Conservation (phyloP, 495 filamentous ascomycete genomes). For the Halenospora varia region DNA sequence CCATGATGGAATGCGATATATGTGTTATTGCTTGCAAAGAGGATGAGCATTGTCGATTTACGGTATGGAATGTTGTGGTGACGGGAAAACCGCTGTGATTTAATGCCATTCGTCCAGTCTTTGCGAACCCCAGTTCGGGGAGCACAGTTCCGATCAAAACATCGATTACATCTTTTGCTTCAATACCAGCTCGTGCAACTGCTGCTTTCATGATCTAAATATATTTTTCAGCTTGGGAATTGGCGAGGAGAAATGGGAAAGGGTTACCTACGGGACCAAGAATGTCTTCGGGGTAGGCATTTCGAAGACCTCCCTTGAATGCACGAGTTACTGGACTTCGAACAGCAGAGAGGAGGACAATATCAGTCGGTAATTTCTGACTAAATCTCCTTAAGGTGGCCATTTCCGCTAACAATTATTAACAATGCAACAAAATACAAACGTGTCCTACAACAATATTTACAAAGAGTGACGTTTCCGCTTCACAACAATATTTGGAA, state of each 20-base stretch:
- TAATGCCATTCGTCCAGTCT: slow-evolving; percentile 71
- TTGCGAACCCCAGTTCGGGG: slow-evolving; percentile 65
- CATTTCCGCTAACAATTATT: not conserved
- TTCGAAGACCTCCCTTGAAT: slow-evolving; percentile 75
- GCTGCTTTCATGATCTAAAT: slow-evolving; percentile 51
- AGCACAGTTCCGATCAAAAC: slow-evolving; percentile 67
- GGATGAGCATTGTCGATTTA: slow-evolving; percentile 67
- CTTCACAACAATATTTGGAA: no score
- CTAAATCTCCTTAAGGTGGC: slow-evolving; percentile 58
- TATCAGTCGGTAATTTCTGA: slow-evolving; percentile 71
- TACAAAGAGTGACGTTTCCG: no score
- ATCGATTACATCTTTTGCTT: slow-evolving; percentile 59
- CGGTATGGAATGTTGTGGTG: slow-evolving; percentile 61
- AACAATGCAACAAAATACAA: not conserved
- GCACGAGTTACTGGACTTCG: slow-evolving; percentile 79
- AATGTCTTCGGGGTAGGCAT: slow-evolving; percentile 85
- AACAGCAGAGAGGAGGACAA: slow-evolving; percentile 80
- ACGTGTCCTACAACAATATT: no score
- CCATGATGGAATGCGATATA: slow-evolving; percentile 57
- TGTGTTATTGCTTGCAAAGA: slow-evolving; percentile 61
- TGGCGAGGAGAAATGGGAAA: not conserved
- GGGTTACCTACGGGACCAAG: slow-evolving; percentile 57
- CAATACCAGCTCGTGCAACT: slow-evolving; percentile 56
- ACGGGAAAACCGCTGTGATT: slow-evolving; percentile 61
- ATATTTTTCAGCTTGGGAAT: not conserved